Percentiles rank a stretch among this genome's conserved stretches.
phyloP scores from a whole-genome alignment of 106 monocot species.

The Gastrodia elata region DNA sequence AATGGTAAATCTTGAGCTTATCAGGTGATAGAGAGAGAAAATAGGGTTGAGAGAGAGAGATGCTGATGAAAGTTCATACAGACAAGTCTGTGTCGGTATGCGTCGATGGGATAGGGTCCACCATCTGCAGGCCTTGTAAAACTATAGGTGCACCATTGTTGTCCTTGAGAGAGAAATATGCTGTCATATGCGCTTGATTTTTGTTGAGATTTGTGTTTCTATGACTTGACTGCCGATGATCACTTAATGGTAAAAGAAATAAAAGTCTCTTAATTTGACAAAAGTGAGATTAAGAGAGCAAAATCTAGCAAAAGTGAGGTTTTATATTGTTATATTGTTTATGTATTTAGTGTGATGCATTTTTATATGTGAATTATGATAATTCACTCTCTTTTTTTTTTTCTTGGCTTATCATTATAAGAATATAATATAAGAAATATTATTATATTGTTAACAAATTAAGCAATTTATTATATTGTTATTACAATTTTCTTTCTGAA shows the following conservation, averaged over 20 bases:
- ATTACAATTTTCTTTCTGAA: too few relatives aligned
- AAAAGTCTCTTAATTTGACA: not conserved
- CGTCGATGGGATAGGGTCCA: not conserved
- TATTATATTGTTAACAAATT: too few relatives aligned
- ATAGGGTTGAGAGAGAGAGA: constrained; percentile 1
- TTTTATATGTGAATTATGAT: too few relatives aligned
- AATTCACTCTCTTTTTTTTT: not conserved
- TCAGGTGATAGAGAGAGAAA: constrained; percentile 7
- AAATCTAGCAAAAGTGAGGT: too few relatives aligned
- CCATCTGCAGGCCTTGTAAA: constrained; percentile 2
- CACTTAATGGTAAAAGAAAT: not conserved
- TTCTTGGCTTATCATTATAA: not conserved
- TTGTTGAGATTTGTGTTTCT: not conserved
- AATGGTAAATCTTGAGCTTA: too few relatives aligned
- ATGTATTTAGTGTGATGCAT: too few relatives aligned
- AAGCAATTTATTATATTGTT: too few relatives aligned
- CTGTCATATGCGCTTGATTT: not conserved
- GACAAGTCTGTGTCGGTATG: not conserved
- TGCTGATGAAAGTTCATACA: constrained; percentile 3
- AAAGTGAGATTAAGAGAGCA: too few relatives aligned
- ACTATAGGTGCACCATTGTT: not conserved
- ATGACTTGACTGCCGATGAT: not conserved
- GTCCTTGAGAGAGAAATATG: not conserved
- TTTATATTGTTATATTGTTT: too few relatives aligned
- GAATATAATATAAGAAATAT: too few relatives aligned